Conservation (phyloP, 805 yeast genomes). For the Pichia insulana region DNA sequence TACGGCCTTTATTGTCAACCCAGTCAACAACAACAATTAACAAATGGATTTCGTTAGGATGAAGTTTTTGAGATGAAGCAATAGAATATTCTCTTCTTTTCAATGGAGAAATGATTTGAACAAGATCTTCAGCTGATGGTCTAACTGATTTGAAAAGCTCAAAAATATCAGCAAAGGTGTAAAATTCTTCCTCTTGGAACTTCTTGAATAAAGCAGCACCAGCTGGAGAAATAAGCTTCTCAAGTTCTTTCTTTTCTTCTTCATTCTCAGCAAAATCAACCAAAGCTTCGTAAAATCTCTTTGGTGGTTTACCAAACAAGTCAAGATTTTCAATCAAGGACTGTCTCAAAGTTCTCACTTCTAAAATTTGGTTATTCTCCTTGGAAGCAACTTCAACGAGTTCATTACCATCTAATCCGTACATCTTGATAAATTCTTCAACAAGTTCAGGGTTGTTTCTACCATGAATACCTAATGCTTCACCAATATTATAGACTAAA, state of each 20-base stretch:
- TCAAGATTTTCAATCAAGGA: slow-evolving; percentile 74
- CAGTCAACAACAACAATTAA: slow-evolving; percentile 94
- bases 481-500: slow-evolving; percentile 86
- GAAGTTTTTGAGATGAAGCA: slow-evolving; percentile 91
- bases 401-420: slow-evolving; percentile 63
- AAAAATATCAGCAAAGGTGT: slow-evolving; percentile 73
- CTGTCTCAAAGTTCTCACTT: slow-evolving; percentile 77
- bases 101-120: slow-evolving; percentile 69
- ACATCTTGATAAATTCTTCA: slow-evolving; percentile 56
- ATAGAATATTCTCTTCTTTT: slow-evolving; percentile 97
- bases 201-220: slow-evolving; percentile 82
- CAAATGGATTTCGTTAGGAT: slow-evolving; percentile 84
- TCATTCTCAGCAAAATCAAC: slow-evolving; percentile 66
- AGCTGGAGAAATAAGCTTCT: slow-evolving; percentile 58
- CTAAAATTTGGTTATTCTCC: slow-evolving; percentile 48
- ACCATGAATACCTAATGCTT: slow-evolving; percentile 93
- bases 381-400: slow-evolving; percentile 64
- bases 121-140: slow-evolving; percentile 64
- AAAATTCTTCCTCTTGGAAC: slow-evolving; percentile 77
- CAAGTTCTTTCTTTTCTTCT: slow-evolving; percentile 52
- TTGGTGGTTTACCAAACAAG: slow-evolving; percentile 90
- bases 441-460: slow-evolving; percentile 65
- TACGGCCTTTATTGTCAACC: slow-evolving; percentile 78
- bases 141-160: slow-evolving; percentile 73
- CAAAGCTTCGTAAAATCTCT: slow-evolving; percentile 82